These are phyloP conservation scores for Penicillium sp. DNA, from an alignment of 2,329 filamentous ascomycete genomes.

Conservation along the genomic window DNA sequence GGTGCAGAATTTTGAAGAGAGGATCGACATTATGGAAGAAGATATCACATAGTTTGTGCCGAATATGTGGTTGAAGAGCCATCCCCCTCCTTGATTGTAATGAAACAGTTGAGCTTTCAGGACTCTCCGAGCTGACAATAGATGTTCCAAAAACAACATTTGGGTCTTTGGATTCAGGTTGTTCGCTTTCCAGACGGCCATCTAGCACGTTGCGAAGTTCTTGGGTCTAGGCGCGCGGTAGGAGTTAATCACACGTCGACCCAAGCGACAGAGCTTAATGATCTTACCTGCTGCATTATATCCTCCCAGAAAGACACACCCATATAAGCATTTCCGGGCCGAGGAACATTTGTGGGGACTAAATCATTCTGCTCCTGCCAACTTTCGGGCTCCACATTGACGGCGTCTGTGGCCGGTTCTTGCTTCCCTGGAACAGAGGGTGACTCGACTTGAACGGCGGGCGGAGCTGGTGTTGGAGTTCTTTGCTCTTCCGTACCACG, in stretches of 20 bases:
- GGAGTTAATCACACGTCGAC: background rate
- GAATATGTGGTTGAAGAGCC: slow-evolving; percentile 12
- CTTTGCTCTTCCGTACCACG: slow-evolving; percentile 1
- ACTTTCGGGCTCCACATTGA: slow-evolving; percentile 7
- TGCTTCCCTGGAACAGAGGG: background rate
- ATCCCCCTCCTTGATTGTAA: slow-evolving; percentile 9
- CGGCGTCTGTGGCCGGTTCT: background rate
- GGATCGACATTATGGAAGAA: slow-evolving; percentile 34
- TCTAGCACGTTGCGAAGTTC: slow-evolving; percentile 25
- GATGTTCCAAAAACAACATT: slow-evolving; percentile 11
- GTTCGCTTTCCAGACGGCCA: slow-evolving; percentile 19
- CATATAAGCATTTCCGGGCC: slow-evolving; percentile 19
- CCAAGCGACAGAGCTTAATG: background rate
- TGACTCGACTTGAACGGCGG: background rate
- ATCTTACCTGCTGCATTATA: slow-evolving; percentile 28
- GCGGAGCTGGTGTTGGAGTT: background rate
- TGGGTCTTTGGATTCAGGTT: slow-evolving; percentile 6
- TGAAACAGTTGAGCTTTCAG: slow-evolving; percentile 13
- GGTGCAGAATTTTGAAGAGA: slow-evolving; percentile 35
- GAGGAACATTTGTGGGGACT: slow-evolving; percentile 12
- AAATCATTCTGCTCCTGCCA: slow-evolving; percentile 7
- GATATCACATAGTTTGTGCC: slow-evolving; percentile 25
- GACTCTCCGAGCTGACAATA: slow-evolving; percentile 19
- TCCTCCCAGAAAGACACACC: slow-evolving; percentile 29
- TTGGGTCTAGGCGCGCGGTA: slow-evolving; percentile 10